Base-by-base conservation (phyloP, 768 basidiomycete species). In the Tricholoma sp. region DNA sequence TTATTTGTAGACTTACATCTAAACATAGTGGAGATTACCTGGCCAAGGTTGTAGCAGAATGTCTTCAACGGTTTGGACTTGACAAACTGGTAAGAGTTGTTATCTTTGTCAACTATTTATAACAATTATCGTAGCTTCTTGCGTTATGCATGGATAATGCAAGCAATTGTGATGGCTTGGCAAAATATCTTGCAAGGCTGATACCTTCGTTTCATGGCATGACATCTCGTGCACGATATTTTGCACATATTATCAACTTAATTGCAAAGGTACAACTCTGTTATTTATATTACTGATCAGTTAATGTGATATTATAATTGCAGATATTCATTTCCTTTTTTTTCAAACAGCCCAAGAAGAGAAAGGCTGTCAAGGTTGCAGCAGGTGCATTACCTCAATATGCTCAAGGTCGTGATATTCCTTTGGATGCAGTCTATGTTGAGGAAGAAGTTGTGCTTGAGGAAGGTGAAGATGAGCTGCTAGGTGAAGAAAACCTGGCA, bases 221-320 rank as follows among this genome's bases (percentile, higher is more conserved):
- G 48, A 11, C 28, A 31, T 28, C 47, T 28, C 9, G 47, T 48
- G 24, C 10, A 41, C 68, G 67, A 42, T 61, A 68, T 57, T 57
- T 70, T n/a, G 64, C 65, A 7, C 34, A 36, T 36, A 69, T 66
- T 41, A n/a, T 72, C 9, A 71, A 73, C 58, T 57, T 74, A 3
- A 63, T 71, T 55, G 70, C 68, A 10, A 70, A 73, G 63, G 71
- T 70, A 53, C 39, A 41, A 41, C 39, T 41, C 39, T 41, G 39
- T 41, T 41, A 41, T 41, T 41, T 41, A 41, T 41, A 41, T 41
- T 41, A 41, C 39, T 17, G n/a, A 41, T 41, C 13, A 41, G 13
- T 13, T 36, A n/a, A n/a, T n/a, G n/a, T n/a, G n/a, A n/a, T n/a
- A n/a, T n/a, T n/a, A n/a, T n/a, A n/a, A n/a, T n/a, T n/a, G n/a